phyloP scores from a whole-genome alignment of 345 rosid genomes.

The Aethionema arabicum region DNA sequence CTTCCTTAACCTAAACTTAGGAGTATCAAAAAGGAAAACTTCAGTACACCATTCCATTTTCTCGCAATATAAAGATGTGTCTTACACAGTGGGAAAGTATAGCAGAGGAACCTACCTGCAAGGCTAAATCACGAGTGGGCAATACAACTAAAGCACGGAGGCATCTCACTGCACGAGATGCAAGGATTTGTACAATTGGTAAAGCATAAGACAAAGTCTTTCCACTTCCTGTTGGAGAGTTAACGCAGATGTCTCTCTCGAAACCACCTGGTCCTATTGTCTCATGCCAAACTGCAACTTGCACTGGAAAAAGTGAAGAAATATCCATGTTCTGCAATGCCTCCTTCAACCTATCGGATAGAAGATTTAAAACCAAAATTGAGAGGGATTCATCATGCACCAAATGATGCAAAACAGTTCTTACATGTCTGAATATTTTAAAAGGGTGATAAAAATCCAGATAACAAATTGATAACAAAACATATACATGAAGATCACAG shows the following conservation, averaged over 20 bases:
- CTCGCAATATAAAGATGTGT: background rate
- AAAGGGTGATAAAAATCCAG: background rate
- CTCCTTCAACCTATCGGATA: constrained; percentile 53
- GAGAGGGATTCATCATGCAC: background rate
- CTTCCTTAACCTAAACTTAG: constrained; percentile 72
- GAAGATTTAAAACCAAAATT: background rate
- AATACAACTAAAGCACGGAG: constrained; percentile 88
- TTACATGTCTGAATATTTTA: background rate
- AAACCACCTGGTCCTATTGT: constrained; percentile 86
- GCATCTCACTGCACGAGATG: constrained; percentile 65
- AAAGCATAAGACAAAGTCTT: constrained; percentile 90
- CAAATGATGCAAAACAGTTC: background rate
- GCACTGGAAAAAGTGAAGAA: constrained; percentile 74
- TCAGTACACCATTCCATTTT: background rate
- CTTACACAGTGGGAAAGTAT: background rate
- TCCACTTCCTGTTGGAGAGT: constrained; percentile 95
- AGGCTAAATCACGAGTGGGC: constrained; percentile 93
- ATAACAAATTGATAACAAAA: background rate
- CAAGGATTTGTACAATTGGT: constrained; percentile 73
- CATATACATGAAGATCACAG: background rate
- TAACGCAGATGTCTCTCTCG: constrained; percentile 80
- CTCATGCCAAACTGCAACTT: constrained; percentile 92
- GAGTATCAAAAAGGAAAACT: constrained; percentile 17
- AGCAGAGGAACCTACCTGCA: constrained; percentile 54
- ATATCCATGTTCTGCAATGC: constrained; percentile 65